These are phyloP conservation scores for Carex littledalei DNA, from an alignment of 176 grass and related monocot genomes.

Conservation along the genomic window DNA sequence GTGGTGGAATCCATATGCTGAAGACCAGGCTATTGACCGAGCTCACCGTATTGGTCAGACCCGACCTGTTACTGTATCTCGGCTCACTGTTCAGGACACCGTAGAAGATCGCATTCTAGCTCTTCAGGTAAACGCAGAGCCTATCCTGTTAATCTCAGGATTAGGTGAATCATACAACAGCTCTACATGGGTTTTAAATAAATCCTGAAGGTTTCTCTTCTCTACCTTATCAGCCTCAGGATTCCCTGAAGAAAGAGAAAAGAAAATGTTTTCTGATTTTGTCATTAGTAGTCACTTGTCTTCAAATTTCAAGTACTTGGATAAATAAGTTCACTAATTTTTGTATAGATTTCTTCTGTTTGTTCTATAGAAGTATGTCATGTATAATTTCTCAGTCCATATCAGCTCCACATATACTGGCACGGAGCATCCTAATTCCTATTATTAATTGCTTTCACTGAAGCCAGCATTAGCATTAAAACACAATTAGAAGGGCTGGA, in stretches of 20 bases:
- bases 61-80: constrained; percentile 76
- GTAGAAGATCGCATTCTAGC: constrained; percentile 96
- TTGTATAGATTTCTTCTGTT: not conserved
- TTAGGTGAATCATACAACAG: not conserved
- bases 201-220: not conserved
- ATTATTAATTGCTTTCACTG: not conserved
- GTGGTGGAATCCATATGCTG: constrained; percentile 98
- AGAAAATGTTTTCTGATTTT: not conserved
- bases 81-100: constrained; percentile 76
- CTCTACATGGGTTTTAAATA: not conserved
- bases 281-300: not conserved
- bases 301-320: not conserved
- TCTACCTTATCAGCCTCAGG: not conserved
- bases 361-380: not conserved
- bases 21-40: constrained; percentile 97
- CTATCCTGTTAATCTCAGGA: not conserved
- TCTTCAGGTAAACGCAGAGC: constrained; percentile 56
- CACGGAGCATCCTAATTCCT: not conserved
- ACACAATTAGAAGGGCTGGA: not conserved
- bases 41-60: constrained; percentile 97
- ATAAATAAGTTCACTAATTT: not conserved
- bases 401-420: not conserved
- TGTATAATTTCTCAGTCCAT: not conserved
- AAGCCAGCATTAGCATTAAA: not conserved
- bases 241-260: not conserved